Base-by-base conservation (phyloP, 2,329 filamentous ascomycete genomes). In the Fusarium keratoplasticum region DNA sequence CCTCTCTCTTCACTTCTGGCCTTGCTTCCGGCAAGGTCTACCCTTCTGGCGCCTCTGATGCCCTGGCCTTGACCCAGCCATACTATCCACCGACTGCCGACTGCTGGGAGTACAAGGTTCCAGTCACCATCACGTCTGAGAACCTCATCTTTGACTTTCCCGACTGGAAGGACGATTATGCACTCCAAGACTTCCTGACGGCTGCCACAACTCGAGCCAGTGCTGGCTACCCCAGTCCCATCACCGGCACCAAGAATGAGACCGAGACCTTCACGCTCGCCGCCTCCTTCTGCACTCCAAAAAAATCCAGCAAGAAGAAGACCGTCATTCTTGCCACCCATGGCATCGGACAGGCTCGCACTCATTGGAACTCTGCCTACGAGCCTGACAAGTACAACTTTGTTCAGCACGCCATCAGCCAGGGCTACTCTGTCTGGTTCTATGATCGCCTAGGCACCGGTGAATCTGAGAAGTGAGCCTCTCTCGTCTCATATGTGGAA, bases 51-150 rank as follows among this genome's bases (percentile, higher is more conserved):
- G 42, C 33, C 14, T 25, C 58, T 25, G 54, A 25, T 13, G 38
- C 38, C 18, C 8, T 36, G 2, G 40, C 18, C 7, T 16, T 74
- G 18, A 74, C 55, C 20, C 72, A 74, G 31, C 64, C 68, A 2
- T 73, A 73, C 60, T 74, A 71, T 33, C 72, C 70, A 13, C 62
- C 72, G 1, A 36, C 44, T 2, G 70, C 72, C 14, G 58, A 69
- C n/a, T 74, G 72, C 31, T 67, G 68, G 60, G 68, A 74, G 29
- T 67, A 71, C 63, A 73, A 71, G 9, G 72, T 74, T 8, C 72
- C 72, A 13, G 70, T 74, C 44, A 62, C 67, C 2, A 58, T 72
- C 31, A 66, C 52, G 2, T 64, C 70, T 4, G 66, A 74, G 35
- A 66, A 63, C 20, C 50, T 54, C 6, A 35, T 67, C 5, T 72